A percentile compares a stretch with the other conserved stretches of the same genome.
Conservation (phyloP, 768 basidiomycete genomes). For the Mycena polygramma region DNA sequence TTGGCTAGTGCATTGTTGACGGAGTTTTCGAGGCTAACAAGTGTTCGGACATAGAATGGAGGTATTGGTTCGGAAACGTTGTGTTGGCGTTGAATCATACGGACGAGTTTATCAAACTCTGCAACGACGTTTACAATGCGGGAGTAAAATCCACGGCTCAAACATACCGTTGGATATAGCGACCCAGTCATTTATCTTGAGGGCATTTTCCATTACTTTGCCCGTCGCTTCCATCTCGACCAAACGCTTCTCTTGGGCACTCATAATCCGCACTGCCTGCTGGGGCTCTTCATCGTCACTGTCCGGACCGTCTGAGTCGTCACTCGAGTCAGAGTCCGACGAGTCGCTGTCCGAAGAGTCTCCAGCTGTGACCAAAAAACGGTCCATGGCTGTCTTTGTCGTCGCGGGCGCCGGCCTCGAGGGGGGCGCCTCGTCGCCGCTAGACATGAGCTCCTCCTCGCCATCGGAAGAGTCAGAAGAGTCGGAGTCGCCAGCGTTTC, state of each 20-base stretch:
- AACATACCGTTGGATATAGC: conserved; percentile 86
- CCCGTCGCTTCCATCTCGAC: conserved; percentile 96
- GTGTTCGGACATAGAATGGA: conserved; percentile 84
- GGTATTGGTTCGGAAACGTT: conserved; percentile 90
- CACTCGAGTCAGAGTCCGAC: conserved; percentile 50
- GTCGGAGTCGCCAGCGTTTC: conserved; percentile 87
- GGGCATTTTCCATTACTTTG: conserved; percentile 92
- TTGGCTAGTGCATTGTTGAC: conserved; percentile 80
- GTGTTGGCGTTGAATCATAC: conserved; percentile 90
- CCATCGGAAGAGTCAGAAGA: conserved; percentile 75
- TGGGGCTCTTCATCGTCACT: conserved; percentile 79
- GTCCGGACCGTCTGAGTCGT: conserved; percentile 58
- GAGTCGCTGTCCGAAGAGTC: conserved; percentile 73
- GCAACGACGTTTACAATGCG: conserved; percentile 21
- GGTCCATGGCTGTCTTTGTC: conserved; percentile 78
- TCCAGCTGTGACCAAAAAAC: conserved; percentile 76
- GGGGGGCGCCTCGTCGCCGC: conserved; percentile 71
- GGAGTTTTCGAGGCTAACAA: conserved; percentile 80
- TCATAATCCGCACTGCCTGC: conserved; percentile 81
- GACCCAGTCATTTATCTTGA: conserved; percentile 98
- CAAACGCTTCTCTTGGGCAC: conserved; percentile 91
- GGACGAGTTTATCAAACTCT: conserved; percentile 97
- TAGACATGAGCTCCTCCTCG: conserved; percentile 85
- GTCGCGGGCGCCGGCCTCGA: conserved; percentile 59
- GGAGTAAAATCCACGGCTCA: conserved; percentile 4